Evolutionary conservation across 176 grass and related monocot species (phyloP), one percentile per base, ranked within the genome.

Genomic region (Urochloa ruziziensis): DNA sequence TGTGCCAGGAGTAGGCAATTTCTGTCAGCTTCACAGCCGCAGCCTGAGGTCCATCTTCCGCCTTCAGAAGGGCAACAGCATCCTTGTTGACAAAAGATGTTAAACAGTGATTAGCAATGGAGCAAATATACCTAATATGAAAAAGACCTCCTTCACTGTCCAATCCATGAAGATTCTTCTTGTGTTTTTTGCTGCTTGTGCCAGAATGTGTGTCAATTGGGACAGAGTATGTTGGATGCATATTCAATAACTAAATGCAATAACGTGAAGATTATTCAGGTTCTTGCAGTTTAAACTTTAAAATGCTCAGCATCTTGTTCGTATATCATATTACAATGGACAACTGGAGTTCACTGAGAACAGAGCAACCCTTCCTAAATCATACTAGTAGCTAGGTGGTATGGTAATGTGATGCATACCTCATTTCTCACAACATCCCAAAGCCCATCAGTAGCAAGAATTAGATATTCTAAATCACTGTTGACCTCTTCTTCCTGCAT

Each of bases 381-480:
- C n/a, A 42, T 32, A 84, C n/a, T 42, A 42, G 25, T 65, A 63
- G 57, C 24, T 32, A 48, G 28, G 34, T 42, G 24, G 43, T 43
- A 67, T 43, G 15, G 0, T 43, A 29, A 61, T 40, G 15, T 54
- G 10, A 42, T 65, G 18, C 17, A 1, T 88, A 95, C 96, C 96
- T 98, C 91, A 64, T 95, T 94, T 80, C 36, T 48, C 30, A 93
- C 64, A 28, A 88, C 93, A 86, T 95, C 96, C 96, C 96, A 98
- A 70, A 95, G 82, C 25, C 91, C 93, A 91, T 98, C 93, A 12
- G 81, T 95, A 62, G 96, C 96, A 63, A 95, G 93, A 85, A 95
- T 85, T 54, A 98, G 70, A 40, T 87, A 91, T 66, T 98, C 85
- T 34, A 90, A 84, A 42, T 95, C 68, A 77, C 80, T 79, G 73